Conservation (phyloP, 1,284 basidiomycete genomes). For the Ustilago shanxiensis region DNA sequence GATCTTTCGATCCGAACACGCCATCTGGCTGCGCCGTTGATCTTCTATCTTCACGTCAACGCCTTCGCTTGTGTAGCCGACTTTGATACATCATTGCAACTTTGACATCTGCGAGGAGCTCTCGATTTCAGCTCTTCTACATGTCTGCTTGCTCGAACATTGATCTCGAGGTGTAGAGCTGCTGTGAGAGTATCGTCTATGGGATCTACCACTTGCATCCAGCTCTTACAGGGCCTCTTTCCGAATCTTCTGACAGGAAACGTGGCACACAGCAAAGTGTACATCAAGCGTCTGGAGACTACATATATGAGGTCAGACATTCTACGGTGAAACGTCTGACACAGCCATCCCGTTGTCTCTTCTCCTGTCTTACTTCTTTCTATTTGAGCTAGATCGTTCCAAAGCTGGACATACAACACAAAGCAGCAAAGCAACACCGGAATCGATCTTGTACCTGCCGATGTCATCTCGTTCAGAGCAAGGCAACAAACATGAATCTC, state of each 20-base stretch:
- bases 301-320: neutral
- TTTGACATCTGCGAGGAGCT: no score
- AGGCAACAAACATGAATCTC: conserved; percentile 7
- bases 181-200: neutral
- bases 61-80: conserved; percentile 17
- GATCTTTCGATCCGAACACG: conserved; percentile 16
- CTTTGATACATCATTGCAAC: neutral
- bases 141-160: no score
- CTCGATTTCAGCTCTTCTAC: neutral
- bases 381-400: no score
- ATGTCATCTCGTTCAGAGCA: no score
- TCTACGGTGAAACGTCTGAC: no score
- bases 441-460: no score
- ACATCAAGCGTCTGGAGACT: neutral
- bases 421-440: no score
- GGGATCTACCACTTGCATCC: neutral
- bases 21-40: conserved; percentile 13
- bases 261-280: no score
- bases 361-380: no score
- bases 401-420: no score
- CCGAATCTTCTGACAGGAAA: neutral
- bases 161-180: no score
- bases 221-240: neutral
- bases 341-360: no score
- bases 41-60: conserved; percentile 11